phyloP scores from a whole-genome alignment of 2,329 filamentous ascomycete genomes.

The Trichoderma cornu-damae region DNA sequence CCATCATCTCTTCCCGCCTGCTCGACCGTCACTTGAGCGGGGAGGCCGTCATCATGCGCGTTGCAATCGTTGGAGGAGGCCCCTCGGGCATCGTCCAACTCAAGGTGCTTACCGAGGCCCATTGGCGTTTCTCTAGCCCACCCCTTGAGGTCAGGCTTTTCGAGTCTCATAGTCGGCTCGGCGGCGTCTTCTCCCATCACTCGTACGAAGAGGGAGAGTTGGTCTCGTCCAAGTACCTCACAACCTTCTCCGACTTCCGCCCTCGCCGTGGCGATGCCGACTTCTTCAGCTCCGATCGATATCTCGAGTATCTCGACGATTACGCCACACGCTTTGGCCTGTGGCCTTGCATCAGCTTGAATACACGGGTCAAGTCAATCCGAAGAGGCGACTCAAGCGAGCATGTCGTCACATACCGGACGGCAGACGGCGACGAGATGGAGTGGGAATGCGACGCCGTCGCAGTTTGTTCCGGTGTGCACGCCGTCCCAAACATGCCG shows the following conservation, averaged over 20 bases:
- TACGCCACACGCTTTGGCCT: constrained; percentile 37
- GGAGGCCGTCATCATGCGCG: constrained; percentile 25
- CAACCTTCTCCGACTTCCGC: constrained; percentile 42
- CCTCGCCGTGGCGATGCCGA: constrained; percentile 36
- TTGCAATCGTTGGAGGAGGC: constrained; percentile 39
- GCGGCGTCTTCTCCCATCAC: constrained; percentile 41
- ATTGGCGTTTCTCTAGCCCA: constrained; percentile 29
- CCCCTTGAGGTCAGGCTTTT: constrained; percentile 40
- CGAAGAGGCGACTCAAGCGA: constrained; percentile 21
- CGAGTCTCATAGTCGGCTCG: constrained; percentile 39
- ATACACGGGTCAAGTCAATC: constrained; percentile 28
- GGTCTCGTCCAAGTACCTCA: constrained; percentile 43
- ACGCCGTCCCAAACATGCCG: constrained; percentile 36
- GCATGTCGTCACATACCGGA: constrained; percentile 26
- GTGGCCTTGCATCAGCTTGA: constrained; percentile 34
- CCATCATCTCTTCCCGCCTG: background rate
- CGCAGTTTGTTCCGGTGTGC: constrained; percentile 41
- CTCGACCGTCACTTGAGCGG: background rate
- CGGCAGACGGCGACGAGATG: constrained; percentile 8
- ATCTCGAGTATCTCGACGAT: constrained; percentile 37
- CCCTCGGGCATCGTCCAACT: constrained; percentile 38
- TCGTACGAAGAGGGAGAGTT: constrained; percentile 39
- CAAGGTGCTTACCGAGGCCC: constrained; percentile 35
- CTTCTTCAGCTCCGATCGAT: constrained; percentile 37
- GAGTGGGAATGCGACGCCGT: constrained; percentile 40